A percentile compares a stretch with the other conserved stretches of the same genome.
phyloP scores from a whole-genome alignment of 2,329 filamentous ascomycete genomes.

The Epichloe brachyelytri region DNA sequence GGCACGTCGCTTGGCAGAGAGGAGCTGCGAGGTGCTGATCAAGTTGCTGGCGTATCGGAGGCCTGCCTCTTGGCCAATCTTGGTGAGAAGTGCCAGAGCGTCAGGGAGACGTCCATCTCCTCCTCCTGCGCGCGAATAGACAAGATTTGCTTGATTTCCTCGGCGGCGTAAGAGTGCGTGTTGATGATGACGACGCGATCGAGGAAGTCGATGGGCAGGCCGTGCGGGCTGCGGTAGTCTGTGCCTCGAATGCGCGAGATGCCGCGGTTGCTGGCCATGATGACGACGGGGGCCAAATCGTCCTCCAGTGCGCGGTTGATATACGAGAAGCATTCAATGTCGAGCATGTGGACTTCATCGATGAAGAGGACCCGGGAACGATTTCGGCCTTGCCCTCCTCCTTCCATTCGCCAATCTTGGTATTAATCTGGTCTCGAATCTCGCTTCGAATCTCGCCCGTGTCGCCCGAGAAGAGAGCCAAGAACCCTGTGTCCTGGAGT shows the following conservation, averaged over 20 bases:
- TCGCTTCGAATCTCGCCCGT: constrained; percentile 96
- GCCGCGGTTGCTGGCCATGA: constrained; percentile 97
- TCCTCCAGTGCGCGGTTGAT: constrained; percentile 94
- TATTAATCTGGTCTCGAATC: constrained; percentile 97
- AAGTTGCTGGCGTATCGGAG: constrained; percentile 95
- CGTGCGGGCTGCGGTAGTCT: constrained; percentile 85
- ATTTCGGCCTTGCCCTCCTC: constrained; percentile 99
- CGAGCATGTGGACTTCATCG: constrained; percentile 98
- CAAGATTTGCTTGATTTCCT: constrained; percentile 87
- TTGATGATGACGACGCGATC: constrained; percentile 94
- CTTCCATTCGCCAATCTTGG: constrained; percentile 97
- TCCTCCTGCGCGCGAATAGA: constrained; percentile 90
- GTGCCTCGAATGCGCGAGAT: constrained; percentile 86
- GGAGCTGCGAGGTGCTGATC: constrained; percentile 84
- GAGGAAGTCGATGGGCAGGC: constrained; percentile 86
- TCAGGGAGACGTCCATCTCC: constrained; percentile 85
- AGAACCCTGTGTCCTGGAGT: constrained; percentile 94
- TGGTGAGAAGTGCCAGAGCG: constrained; percentile 82
- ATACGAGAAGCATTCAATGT: constrained; percentile 98
- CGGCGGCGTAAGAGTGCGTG: constrained; percentile 68
- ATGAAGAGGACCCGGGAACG: constrained; percentile 96
- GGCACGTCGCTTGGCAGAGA: constrained; percentile 72
- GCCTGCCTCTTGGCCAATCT: constrained; percentile 87
- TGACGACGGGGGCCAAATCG: constrained; percentile 90
- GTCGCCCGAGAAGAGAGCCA: constrained; percentile 94